A percentile compares a stretch with the other conserved stretches of the same genome.
Evolutionary conservation across 2,329 filamentous ascomycete genomes (phyloP).

Genomic region (Cercospora janseana): DNA sequence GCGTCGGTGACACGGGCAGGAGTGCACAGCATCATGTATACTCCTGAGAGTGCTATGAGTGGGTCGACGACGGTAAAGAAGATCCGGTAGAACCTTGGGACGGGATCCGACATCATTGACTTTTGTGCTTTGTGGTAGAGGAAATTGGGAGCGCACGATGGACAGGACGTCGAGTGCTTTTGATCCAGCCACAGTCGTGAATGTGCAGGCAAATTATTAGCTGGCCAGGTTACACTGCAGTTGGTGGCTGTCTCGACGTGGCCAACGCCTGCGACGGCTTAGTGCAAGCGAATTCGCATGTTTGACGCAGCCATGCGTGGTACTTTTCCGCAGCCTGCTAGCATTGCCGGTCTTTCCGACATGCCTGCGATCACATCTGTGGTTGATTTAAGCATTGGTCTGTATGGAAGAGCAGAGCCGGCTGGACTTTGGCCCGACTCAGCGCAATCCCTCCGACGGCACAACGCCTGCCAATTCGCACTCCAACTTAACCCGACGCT

Average conservation of each 20-base stretch:
- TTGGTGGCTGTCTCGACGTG: too few species aligned
- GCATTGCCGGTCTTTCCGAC: too few species aligned
- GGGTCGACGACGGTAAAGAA: constrained; percentile 24
- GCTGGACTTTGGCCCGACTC: not conserved
- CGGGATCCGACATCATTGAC: too few species aligned
- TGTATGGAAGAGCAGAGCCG: not conserved
- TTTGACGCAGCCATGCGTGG: too few species aligned
- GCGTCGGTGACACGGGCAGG: constrained; percentile 12
- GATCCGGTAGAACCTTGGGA: constrained; percentile 20
- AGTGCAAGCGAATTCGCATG: too few species aligned
- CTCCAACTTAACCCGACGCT: not conserved
- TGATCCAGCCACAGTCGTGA: too few species aligned
- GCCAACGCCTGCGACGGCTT: too few species aligned
- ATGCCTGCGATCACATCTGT: not conserved
- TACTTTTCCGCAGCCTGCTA: too few species aligned
- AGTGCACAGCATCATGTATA: constrained; percentile 21
- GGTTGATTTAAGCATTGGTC: not conserved
- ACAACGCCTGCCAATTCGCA: not conserved
- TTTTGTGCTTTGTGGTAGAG: too few species aligned
- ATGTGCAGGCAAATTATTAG: too few species aligned
- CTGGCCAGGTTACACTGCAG: too few species aligned
- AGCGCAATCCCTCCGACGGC: not conserved
- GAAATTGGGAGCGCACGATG: not conserved
- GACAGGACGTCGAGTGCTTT: too few species aligned
- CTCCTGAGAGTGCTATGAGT: constrained; percentile 19